Percentiles rank a stretch among this genome's conserved stretches.
Evolutionary conservation across 2,329 filamentous ascomycete species (phyloP).

Genomic region (Stachybotrys elegans): DNA sequence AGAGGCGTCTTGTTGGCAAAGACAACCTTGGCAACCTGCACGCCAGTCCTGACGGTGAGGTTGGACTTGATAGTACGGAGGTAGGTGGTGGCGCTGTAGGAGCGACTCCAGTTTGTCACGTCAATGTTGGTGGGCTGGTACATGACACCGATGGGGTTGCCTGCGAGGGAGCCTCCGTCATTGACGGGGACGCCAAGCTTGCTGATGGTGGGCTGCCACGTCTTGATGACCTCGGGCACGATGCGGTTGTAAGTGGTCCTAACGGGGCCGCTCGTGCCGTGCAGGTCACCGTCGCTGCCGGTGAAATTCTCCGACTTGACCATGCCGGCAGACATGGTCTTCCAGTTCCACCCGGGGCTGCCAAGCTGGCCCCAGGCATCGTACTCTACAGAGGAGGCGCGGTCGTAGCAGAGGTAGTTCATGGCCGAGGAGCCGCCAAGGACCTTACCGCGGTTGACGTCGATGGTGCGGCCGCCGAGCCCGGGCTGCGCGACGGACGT

Average conservation of each 20-base stretch:
- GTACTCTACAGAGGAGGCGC: slow-evolving; percentile 29
- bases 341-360: slow-evolving; percentile 30
- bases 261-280: slow-evolving; percentile 17
- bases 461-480: slow-evolving; percentile 33
- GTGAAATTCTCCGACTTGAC: slow-evolving; percentile 22
- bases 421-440: slow-evolving; percentile 43
- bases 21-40: not conserved
- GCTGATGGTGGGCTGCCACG: slow-evolving; percentile 35
- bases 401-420: slow-evolving; percentile 37
- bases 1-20: not conserved
- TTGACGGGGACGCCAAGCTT: slow-evolving; percentile 25
- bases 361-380: slow-evolving; percentile 32
- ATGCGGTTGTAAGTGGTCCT: slow-evolving; percentile 29
- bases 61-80: slow-evolving; percentile 32
- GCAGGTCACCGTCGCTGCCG: slow-evolving; percentile 11
- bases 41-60: slow-evolving; percentile 25
- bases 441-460: slow-evolving; percentile 40
- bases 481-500: slow-evolving; percentile 32
- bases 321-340: slow-evolving; percentile 27
- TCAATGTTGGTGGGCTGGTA: slow-evolving; percentile 41
- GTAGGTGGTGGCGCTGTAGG: slow-evolving; percentile 39
- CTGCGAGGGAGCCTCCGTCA: slow-evolving; percentile 35
- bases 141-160: slow-evolving; percentile 38
- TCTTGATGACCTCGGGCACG: slow-evolving; percentile 33
- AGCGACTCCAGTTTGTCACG: slow-evolving; percentile 34